phyloP scores from a whole-genome alignment of 148 eudicot species.

The Suaeda aralocaspica region DNA sequence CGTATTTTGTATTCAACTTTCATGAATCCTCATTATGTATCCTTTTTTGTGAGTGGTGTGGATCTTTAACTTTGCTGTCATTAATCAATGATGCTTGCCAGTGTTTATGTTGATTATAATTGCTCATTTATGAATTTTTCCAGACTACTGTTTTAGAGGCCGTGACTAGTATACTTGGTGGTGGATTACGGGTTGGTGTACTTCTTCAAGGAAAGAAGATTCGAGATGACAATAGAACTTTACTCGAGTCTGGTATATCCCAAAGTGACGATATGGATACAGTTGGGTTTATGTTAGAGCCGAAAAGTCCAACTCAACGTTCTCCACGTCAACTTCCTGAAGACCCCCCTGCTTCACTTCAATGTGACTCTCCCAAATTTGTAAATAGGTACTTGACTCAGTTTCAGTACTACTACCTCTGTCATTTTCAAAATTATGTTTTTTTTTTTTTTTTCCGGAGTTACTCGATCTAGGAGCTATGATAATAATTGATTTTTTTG shows the following conservation, averaged over 20 bases:
- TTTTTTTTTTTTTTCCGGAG: too few species aligned
- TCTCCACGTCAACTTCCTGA: conserved; percentile 38
- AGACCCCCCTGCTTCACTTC: conserved; percentile 37
- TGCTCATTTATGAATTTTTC: conserved; percentile 10
- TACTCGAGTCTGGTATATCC: conserved; percentile 78
- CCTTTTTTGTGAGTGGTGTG: not conserved
- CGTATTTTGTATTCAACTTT: not conserved
- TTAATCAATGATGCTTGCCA: not conserved
- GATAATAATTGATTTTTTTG: not conserved
- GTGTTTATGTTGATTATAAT: conserved; percentile 8
- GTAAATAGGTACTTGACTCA: conserved; percentile 45
- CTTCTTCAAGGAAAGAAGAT: conserved; percentile 85
- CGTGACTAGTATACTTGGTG: conserved; percentile 63
- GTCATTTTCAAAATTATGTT: too few species aligned
- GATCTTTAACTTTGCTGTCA: not conserved
- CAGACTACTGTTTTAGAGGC: conserved; percentile 88
- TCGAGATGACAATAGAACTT: conserved; percentile 78
- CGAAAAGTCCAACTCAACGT: conserved; percentile 41
- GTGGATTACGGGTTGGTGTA: conserved; percentile 81
- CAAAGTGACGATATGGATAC: conserved; percentile 51
- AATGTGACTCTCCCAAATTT: conserved; percentile 38
- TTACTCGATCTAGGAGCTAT: too few species aligned
- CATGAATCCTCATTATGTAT: not conserved
- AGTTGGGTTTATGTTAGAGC: conserved; percentile 76
- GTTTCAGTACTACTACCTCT: not conserved